Evolutionary conservation across 108 stramenopile genomes (phyloP).

Genomic region (Pseudonitzschia multiseries): DNA sequence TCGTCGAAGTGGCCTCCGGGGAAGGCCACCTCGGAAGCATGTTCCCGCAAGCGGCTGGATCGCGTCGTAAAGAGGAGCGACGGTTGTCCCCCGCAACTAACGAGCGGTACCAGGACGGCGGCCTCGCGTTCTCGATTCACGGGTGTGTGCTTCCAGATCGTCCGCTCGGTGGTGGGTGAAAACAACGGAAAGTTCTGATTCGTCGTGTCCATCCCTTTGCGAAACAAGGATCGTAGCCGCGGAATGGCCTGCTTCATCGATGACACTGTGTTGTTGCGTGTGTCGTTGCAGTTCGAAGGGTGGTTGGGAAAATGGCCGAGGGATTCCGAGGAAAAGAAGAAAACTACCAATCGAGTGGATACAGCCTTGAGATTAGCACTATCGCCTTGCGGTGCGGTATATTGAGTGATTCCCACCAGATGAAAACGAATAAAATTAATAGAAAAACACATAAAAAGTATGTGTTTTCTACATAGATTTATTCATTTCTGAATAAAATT

Average conservation of each 20-base stretch:
- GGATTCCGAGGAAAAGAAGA: not conserved
- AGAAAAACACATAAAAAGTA: too few relatives aligned
- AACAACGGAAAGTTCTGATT: slow-evolving; percentile 29
- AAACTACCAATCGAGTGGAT: not conserved
- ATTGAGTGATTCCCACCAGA: too few relatives aligned
- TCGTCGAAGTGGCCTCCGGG: slow-evolving; percentile 80
- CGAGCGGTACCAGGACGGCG: slow-evolving; percentile 80
- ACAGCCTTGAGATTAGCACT: too few relatives aligned
- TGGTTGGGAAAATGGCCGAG: too few relatives aligned
- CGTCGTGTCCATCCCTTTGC: slow-evolving; percentile 4
- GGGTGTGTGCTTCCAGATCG: slow-evolving; percentile 26
- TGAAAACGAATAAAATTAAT: too few relatives aligned
- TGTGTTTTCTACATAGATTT: too few relatives aligned
- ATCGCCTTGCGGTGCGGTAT: too few relatives aligned
- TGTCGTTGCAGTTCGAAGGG: too few relatives aligned
- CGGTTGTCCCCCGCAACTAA: slow-evolving; percentile 68
- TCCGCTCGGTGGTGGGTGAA: slow-evolving; percentile 3
- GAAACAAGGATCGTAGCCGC: slow-evolving; percentile 20
- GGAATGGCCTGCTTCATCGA: slow-evolving; percentile 15
- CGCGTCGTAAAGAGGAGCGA: slow-evolving; percentile 87
- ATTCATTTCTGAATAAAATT: too few relatives aligned
- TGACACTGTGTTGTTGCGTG: not conserved
- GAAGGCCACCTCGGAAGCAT: slow-evolving; percentile 82
- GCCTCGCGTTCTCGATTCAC: slow-evolving; percentile 45
- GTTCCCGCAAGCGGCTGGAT: slow-evolving; percentile 59